phyloP scores from a whole-genome alignment of 2,329 filamentous ascomycete species.

The Aspergillus pseudotamarii region DNA sequence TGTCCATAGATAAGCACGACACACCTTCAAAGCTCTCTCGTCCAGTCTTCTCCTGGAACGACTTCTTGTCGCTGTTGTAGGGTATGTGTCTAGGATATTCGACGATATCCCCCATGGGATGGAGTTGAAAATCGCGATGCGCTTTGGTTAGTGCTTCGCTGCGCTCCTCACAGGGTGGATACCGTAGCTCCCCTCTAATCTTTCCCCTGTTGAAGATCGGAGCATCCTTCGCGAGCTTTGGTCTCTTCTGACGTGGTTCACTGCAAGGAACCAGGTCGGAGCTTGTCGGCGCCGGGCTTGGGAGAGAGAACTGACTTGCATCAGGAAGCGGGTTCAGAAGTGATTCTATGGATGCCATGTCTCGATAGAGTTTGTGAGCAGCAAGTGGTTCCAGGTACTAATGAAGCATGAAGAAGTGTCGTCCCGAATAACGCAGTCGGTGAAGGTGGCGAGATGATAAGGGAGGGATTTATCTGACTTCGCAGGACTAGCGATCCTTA shows the following conservation, averaged over 20 bases:
- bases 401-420: neutral
- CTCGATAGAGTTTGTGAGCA: conserved; percentile 6
- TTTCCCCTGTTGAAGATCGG: conserved; percentile 64
- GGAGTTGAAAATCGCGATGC: conserved; percentile 67
- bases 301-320: conserved; percentile 28
- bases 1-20: neutral
- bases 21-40: conserved; percentile 86
- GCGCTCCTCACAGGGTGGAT: conserved; percentile 70
- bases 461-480: conserved; percentile 17
- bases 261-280: conserved; percentile 37
- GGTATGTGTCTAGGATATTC: conserved; percentile 76
- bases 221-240: conserved; percentile 68
- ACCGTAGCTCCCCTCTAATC: conserved; percentile 70
- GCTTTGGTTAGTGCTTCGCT: conserved; percentile 60
- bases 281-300: conserved; percentile 46
- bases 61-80: conserved; percentile 92
- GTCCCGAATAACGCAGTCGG: neutral
- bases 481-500: conserved; percentile 16
- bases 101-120: conserved; percentile 63
- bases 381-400: neutral
- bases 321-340: conserved; percentile 66
- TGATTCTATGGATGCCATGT: conserved; percentile 67
- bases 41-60: conserved; percentile 82
- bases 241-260: conserved; percentile 38
- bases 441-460: conserved; percentile 8